Evolutionary conservation across 768 basidiomycete species (phyloP), one percentile per base, ranked within the genome.

Genomic region (Sporobolomyces pararoseus): DNA sequence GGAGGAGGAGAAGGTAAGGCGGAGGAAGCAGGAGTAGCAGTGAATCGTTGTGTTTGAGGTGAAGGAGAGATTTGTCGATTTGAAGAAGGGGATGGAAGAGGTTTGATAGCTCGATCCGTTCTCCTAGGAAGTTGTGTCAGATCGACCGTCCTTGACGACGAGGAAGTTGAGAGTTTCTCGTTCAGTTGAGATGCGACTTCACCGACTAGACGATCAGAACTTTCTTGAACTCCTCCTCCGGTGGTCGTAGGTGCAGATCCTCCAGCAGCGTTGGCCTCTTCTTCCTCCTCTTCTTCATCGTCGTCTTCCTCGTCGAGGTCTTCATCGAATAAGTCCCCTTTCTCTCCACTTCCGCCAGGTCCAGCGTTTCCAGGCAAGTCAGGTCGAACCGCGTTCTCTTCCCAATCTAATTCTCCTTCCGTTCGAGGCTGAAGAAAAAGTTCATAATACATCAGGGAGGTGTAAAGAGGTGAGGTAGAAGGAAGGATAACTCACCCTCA

Each of bases 401-500:
- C 61, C 72, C 72, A 73, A 44, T 73, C 72, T n/a, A 73, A 50
- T 39, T 73, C 72, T 62, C 62, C 68, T 47, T 73, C 72, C 4
- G 53, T 60, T 6, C 68, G 65, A 19, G 72, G 72, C 68, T 73
- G 63, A 2, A n/a, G 25, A 25, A 34, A 19, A 31, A 31, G 39
- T 42, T 42, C 39, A 42, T 9, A 9, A 42, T 42, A 17, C 10
- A 42, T 42, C 39, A 42, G 39, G 9, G 39, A 42, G 39, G 17
- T 9, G 9, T 42, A 42, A 9, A 42, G 39, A 42, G 17, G 39
- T 9, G 17, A 17, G 39, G 17, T 9, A 42, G 39, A 9, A 42
- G 39, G 17, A 17, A 42, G 39, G 39, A 9, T 13, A 31, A 65
- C 71, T 49, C 32, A 73, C 71, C 60, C 95, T 83, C 79, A 92